Evolutionary conservation across 176 grass and related monocot species (phyloP).

Genomic region (Carex kokanica): DNA sequence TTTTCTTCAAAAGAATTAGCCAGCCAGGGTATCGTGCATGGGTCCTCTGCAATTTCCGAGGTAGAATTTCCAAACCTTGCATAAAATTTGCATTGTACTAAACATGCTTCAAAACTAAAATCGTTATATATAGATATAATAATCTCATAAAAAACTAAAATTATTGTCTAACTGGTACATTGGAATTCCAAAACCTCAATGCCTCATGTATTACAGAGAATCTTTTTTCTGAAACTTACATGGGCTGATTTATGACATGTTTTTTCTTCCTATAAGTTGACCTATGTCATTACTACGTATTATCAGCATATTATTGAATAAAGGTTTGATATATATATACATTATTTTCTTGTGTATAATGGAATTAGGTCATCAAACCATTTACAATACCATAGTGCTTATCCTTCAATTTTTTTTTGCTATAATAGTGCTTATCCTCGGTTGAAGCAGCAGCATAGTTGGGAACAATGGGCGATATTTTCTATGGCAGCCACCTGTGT

Average conservation of each 20-base stretch:
- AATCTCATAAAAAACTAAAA: background rate
- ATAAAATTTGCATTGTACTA: too few relatives aligned
- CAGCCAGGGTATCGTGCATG: background rate
- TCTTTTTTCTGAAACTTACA: background rate
- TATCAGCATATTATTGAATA: background rate
- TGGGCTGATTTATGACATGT: background rate
- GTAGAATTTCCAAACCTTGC: too few relatives aligned
- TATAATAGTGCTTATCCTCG: background rate
- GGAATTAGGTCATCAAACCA: conserved; percentile 34
- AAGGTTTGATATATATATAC: background rate
- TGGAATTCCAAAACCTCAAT: background rate
- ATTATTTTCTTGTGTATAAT: conserved; percentile 7
- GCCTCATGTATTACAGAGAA: background rate
- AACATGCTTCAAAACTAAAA: background rate
- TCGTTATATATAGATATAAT: background rate
- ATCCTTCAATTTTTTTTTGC: background rate
- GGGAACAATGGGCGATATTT: background rate
- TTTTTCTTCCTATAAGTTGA: background rate
- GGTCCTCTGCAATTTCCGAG: background rate
- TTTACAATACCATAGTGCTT: conserved; percentile 22
- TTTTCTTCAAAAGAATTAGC: background rate
- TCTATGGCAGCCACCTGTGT: background rate
- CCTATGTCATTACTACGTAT: background rate
- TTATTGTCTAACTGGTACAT: background rate
- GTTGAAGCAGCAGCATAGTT: conserved; percentile 3